Base-by-base conservation (phyloP, 768 basidiomycete species). In the Cystofilobasidium ferigula region DNA sequence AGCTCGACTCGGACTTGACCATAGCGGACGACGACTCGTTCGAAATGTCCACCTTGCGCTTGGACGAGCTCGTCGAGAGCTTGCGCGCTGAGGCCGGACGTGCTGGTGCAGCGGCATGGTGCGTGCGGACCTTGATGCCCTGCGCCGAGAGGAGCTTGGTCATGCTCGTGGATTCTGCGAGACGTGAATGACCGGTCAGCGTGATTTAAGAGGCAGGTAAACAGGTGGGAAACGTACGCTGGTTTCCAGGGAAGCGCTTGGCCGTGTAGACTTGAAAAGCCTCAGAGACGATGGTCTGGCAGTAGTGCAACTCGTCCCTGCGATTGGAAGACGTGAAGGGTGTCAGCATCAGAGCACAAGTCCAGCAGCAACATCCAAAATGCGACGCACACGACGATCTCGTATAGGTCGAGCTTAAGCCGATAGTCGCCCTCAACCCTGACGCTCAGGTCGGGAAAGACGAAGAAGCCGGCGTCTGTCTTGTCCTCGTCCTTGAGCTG, bases 261-360 rank as follows among this genome's bases (percentile, higher is more conserved):
- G 90, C 89, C 0, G 91, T 91, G 75, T 91, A 95, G 14, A 95
- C 93, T 69, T 92, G 90, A 76, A 97, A 97, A 0, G 88, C 84
- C 0, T 85, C 83, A 0, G 89, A 91, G 76, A 86, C 87, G 64
- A 91, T 89, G 0, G 86, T 87, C 72, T 88, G 89, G 78, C 91
- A 93, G 73, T 92, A 90, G 47, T 85, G 85, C 42, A 94, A 89
- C 67, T 86, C 86, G 71, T 86, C 85, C 18, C 88, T 89, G 75
- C 45, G 32, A 58, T 56, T n/a, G 48, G 47, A 71, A 61, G 24
- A 54, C 38, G 34, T 53, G 22, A 63, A 4, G 24, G 53, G 48
- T 7, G 35, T 40, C 38, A 35, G n/a, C 14, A n/a, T 20, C 38
- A n/a, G 5, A 14, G 22, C 1, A 10, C 24, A 30, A 35, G 22